phyloP scores from a whole-genome alignment of 2,329 filamentous ascomycete species.

The Botrytis hyacinthi region DNA sequence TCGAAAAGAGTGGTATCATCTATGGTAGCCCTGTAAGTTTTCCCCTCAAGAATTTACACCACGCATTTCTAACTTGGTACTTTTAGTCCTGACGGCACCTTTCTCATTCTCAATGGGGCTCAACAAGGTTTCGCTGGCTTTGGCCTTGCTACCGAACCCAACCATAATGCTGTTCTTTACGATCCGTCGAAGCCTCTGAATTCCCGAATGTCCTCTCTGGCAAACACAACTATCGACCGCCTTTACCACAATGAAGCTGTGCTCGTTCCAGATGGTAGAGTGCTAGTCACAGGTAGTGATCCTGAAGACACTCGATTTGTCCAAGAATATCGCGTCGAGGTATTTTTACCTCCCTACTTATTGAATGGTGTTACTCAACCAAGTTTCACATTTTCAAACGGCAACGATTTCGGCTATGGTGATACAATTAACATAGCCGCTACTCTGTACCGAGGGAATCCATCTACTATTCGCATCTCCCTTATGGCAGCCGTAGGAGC shows the following conservation, averaged over 20 bases:
- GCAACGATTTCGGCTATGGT: constrained; percentile 17
- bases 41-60: too few relatives aligned
- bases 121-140: constrained; percentile 60
- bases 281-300: constrained; percentile 54
- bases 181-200: constrained; percentile 54
- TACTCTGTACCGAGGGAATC: not conserved
- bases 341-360: constrained; percentile 63
- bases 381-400: constrained; percentile 48
- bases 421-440: constrained; percentile 5
- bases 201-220: constrained; percentile 59
- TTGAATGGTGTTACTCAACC: constrained; percentile 51
- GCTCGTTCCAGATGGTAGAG: constrained; percentile 60
- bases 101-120: constrained; percentile 61
- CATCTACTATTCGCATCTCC: constrained; percentile 7
- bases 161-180: constrained; percentile 60
- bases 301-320: constrained; percentile 36
- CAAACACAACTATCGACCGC: constrained; percentile 61
- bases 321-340: constrained; percentile 59
- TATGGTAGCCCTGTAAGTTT: constrained; percentile 52
- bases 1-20: constrained; percentile 60
- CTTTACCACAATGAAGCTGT: constrained; percentile 65
- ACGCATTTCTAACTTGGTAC: not conserved
- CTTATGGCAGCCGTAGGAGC: constrained; percentile 16
- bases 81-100: constrained; percentile 58
- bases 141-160: constrained; percentile 54